phyloP scores from a whole-genome alignment of 2,329 filamentous ascomycete species.

The Sarocladium strictum region DNA sequence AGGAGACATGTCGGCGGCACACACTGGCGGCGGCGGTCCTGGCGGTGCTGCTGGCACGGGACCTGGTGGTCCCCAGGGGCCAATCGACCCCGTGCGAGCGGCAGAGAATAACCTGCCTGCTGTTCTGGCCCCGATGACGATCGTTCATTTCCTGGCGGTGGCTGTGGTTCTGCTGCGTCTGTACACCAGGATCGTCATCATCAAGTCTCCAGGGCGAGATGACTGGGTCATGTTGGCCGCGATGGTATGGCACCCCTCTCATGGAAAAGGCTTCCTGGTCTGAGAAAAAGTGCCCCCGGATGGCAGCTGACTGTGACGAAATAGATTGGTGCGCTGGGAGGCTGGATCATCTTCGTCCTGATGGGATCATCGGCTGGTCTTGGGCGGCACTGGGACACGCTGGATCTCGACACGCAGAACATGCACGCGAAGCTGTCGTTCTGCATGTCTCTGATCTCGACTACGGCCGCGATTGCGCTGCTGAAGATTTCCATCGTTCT shows the following conservation, averaged over 20 bases:
- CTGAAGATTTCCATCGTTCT: conserved; percentile 20
- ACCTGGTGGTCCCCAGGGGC: conserved; percentile 1
- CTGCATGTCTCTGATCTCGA: conserved; percentile 34
- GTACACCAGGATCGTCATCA: conserved; percentile 16
- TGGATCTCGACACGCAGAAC: conserved; percentile 21
- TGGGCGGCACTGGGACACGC: conserved; percentile 35
- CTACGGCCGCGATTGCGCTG: conserved; percentile 17
- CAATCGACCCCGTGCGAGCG: conserved; percentile 6
- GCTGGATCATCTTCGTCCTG: conserved; percentile 30
- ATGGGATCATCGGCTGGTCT: conserved; percentile 36
- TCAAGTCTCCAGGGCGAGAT: conserved; percentile 20
- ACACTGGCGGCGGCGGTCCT: background rate
- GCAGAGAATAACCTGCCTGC: conserved; percentile 6
- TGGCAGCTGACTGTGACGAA: background rate
- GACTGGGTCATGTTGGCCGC: conserved; percentile 22
- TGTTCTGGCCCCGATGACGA: background rate
- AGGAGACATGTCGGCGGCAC: background rate
- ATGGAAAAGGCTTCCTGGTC: too few species aligned
- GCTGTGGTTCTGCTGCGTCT: conserved; percentile 13
- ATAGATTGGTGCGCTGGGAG: conserved; percentile 23
- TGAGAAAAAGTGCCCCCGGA: too few species aligned
- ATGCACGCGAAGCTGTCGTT: conserved; percentile 33
- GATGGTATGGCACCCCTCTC: conserved; percentile 16
- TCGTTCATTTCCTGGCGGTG: conserved; percentile 19
- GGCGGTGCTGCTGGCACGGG: conserved; percentile 3